Base-by-base conservation (phyloP, 306 rosid genomes). In the Pueraria montana region DNA sequence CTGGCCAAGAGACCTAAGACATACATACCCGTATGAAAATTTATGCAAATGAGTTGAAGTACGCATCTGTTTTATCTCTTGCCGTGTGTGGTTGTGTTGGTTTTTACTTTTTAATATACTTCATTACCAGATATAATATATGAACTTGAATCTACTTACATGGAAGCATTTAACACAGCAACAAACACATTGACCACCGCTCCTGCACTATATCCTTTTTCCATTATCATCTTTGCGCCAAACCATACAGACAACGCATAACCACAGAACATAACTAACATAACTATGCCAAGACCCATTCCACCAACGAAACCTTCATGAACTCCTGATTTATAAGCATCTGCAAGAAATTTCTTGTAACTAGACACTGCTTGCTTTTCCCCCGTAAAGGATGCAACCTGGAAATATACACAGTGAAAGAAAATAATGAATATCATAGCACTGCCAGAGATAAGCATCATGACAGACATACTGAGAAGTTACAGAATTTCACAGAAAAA, bases 371-470 rank as follows among this genome's bases (percentile, higher is more conserved):
- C 96, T 83, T 90, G 89, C 84, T 86, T 91, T 88, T 91, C 97
- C 7, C 96, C 94, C 0, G 96, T 91, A 79, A 93, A 93, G 67
- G 97, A 93, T 56, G 90, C 92, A 67, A 93, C 95, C 97, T 93
- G 30, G 24, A 77, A 55, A 77, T 69, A 38, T 11, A 64, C 10
- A 32, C 38, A 40, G 18, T 14, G 2, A 79, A 27, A 17, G 36
- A 77, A 61, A 59, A 76, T 21, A 49, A 52, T 20, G 1, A 74
- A 62, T 18, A 66, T 63, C 68, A 74, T 48, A 49, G 53, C 75
- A 59, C 11, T 59, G 23, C 5, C 56, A 49, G 27, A 50, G 45
- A 34, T 14, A 55, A 77, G 72, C 48, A 66, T 65, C 26, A 36
- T 65, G 52, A 36, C 11, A 65, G 7, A 36, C 32, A 68, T 55